Evolutionary conservation across 23 red algal species (phyloP), one percentile per base, ranked within the genome.

Genomic region (Chondrus crispus): DNA sequence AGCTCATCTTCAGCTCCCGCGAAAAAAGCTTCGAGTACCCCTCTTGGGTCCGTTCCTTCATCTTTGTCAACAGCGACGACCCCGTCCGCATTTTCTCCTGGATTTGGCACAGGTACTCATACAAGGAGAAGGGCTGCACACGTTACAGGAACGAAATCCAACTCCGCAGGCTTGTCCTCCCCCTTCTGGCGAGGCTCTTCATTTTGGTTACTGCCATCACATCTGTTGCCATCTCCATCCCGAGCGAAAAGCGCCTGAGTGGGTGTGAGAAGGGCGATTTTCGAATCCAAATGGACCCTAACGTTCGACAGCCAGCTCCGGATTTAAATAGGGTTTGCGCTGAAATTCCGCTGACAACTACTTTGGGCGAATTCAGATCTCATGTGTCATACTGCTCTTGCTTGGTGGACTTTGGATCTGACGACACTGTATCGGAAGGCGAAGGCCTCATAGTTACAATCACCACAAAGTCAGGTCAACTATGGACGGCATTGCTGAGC

Each of bases 51-150:
- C 80, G 80, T 3, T 26, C 48, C 6, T 84, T 84, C 49, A 42
- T 84, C 3, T 84, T 84, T 33, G 29, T 42, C 12, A 84, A 84
- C 37, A 62, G 50, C 6, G 80, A 84, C 43, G 80, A 84, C n/a
- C 80, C 80, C 14, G 20, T 62, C 3, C 80, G 47, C 13, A 35
- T 57, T 14, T 18, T 84, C 5, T 2, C 48, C 24, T 84, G 80
- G 80, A 57, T 84, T 14, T 38, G 29, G 6, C 38, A 54, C 40
- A n/a, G 49, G 6, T 84, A 84, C 49, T 39, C 28, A 0, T 57
- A 38, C 20, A 9, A 32, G 12, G 13, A 29, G 12, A 10, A 48
- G 3, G 18, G 35, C 22, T 38, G 44, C 7, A 3, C 4, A 8
- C 49, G 30, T 14, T 62, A 28, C 12, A 48, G 19, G 4, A 28